Base-by-base conservation (phyloP, 2,329 filamentous ascomycete genomes). In the Pseudogymnoascus sp. region DNA sequence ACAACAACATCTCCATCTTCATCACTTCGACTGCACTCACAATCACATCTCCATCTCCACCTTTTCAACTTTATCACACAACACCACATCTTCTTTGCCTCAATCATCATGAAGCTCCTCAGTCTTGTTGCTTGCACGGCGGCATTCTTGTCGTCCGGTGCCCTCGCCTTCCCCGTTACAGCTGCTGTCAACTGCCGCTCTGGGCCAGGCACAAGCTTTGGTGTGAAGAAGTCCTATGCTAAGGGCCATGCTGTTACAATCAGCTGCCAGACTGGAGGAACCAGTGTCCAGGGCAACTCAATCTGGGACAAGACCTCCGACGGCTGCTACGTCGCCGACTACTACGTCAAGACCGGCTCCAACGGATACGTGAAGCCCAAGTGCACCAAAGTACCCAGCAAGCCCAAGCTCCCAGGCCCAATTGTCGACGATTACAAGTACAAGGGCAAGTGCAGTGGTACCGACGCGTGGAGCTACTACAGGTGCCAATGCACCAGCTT, bases 291-390 rank as follows among this genome's bases (percentile, higher is more conserved):
- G 14, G 67, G 65, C 6, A 65, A 66, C 58, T 59, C 25, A 4
- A 62, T 70, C 36, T 70, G 68, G 68, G 68, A 68, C 62, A 69
- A 69, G 59, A 70, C 68, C 5, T 60, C 65, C 12, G 67, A 70
- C 61, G 64, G 64, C 54, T 70, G 68, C 64, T 69, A 69, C 22
- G 68, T 70, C 16, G 61, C 66, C 25, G 68, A 70, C 60, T 69
- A 69, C 66, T 70, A 69, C 35, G 67, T 70, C 20, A 67, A 67
- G 47, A 70, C 68, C 20, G 68, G 68, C 16, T 25, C 35, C 57
- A 58, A 41, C 8, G 57, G 57, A 9, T 37, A 37, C 7, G 57
- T 58, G 14, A 58, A 37, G 35, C 33, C 33, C 14, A 41, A 58
- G 57, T 58, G 57, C 28, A 16, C 16, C 4, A 20, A 18, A 9